phyloP scores from a whole-genome alignment of 768 basidiomycete genomes.

The Chalciporus sphaerocephalus region DNA sequence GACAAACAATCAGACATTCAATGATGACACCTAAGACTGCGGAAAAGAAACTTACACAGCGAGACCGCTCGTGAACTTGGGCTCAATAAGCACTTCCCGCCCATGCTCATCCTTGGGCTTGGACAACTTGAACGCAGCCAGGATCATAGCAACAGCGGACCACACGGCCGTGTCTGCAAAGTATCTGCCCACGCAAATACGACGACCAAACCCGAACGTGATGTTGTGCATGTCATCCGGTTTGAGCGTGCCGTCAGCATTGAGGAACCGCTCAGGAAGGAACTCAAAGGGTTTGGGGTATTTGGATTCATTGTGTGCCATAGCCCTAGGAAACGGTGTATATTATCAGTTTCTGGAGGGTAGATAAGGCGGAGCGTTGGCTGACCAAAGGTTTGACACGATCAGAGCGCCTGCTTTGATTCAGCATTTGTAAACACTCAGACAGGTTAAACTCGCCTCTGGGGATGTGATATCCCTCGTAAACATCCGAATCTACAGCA shows the following conservation, averaged over 20 bases:
- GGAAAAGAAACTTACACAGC: conserved; percentile 5
- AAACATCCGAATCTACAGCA: conserved; percentile 36
- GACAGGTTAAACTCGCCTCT: conserved; percentile 16
- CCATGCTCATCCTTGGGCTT: conserved; percentile 5
- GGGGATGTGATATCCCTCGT: conserved; percentile 48
- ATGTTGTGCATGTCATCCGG: conserved; percentile 10
- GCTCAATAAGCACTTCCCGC: conserved; percentile 11
- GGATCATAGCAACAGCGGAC: conserved; percentile 10
- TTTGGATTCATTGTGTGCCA: conserved; percentile 22
- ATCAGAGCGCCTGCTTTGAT: conserved; percentile 4
- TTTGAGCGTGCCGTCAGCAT: conserved; percentile 17
- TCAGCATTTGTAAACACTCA: background rate
- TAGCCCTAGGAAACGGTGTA: conserved; percentile 3
- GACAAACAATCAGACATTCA: background rate
- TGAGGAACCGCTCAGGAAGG: conserved; percentile 38
- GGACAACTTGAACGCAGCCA: conserved; percentile 13
- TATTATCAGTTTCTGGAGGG: background rate
- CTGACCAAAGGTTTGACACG: conserved; percentile 11
- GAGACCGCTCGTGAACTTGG: conserved; percentile 13
- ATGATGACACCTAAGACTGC: no score
- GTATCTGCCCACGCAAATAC: conserved; percentile 23
- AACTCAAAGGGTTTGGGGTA: conserved; percentile 36
- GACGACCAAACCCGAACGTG: conserved; percentile 25
- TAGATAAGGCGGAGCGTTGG: background rate
- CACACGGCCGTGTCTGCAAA: conserved; percentile 20